A percentile compares a stretch with the other conserved stretches of the same genome.
Conservation (phyloP, 306 rosid genomes). For the Cucumis cinereus region DNA sequence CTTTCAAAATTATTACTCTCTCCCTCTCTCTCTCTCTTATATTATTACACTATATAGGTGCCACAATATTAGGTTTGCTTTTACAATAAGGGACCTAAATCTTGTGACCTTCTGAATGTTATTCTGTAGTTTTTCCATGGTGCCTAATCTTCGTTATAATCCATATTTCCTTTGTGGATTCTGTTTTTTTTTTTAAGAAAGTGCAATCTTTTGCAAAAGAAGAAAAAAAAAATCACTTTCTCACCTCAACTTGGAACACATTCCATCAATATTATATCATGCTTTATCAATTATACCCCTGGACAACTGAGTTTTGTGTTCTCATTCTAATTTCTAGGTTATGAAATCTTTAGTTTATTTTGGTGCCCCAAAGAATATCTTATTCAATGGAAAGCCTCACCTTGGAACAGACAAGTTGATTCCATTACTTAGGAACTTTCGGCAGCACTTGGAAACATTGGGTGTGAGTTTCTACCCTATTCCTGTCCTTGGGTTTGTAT, state of each 20-base stretch:
- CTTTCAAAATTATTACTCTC: background rate
- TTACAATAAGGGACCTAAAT: background rate
- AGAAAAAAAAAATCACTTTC: background rate
- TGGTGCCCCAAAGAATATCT: constrained; percentile 82
- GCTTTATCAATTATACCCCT: background rate
- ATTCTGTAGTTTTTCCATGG: background rate
- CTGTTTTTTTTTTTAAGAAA: too few relatives aligned
- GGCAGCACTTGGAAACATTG: constrained; percentile 60
- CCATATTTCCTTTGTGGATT: background rate
- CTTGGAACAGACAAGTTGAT: constrained; percentile 90
- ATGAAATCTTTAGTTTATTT: constrained; percentile 83
- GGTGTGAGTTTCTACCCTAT: constrained; percentile 55
- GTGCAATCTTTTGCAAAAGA: too few relatives aligned
- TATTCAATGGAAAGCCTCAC: constrained; percentile 87
- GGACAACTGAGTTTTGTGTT: constrained; percentile 6
- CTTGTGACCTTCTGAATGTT: background rate
- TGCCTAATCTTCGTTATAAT: background rate
- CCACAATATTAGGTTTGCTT: background rate
- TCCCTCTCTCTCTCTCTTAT: background rate
- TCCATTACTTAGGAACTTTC: constrained; percentile 85
- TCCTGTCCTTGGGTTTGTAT: constrained; percentile 11
- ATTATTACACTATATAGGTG: background rate
- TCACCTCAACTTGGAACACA: background rate
- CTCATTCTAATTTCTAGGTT: constrained; percentile 33
- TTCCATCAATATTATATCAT: background rate